Evolutionary conservation across 805 yeast species (phyloP).

Genomic region (Priceomyces castillae): DNA sequence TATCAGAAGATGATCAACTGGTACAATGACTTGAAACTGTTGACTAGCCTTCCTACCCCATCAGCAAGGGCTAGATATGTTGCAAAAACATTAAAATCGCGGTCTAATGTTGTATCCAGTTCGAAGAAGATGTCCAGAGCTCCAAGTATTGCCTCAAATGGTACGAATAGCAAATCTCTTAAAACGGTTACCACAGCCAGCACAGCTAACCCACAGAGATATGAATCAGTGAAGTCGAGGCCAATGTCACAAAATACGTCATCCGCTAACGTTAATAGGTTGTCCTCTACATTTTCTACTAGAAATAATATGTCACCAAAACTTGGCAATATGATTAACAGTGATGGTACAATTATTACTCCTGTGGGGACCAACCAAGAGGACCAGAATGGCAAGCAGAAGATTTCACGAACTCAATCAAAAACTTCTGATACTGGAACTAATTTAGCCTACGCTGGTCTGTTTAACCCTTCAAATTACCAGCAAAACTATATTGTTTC

Average conservation of each 20-base stretch:
- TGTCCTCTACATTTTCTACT: conserved; percentile 39
- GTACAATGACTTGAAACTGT: conserved; percentile 72
- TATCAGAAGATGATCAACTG: conserved; percentile 78
- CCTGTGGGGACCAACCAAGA: conserved; percentile 31
- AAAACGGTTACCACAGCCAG: conserved; percentile 12
- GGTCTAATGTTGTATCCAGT: background rate
- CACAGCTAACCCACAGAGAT: background rate
- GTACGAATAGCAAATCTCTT: conserved; percentile 15
- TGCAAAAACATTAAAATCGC: conserved; percentile 19
- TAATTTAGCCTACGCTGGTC: conserved; percentile 3
- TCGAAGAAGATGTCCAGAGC: conserved; percentile 15
- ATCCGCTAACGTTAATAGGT: conserved; percentile 14
- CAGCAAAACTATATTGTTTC: conserved; percentile 4
- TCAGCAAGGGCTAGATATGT: conserved; percentile 50
- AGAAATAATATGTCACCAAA: conserved; percentile 35
- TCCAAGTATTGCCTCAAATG: conserved; percentile 16
- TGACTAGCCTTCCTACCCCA: conserved; percentile 64
- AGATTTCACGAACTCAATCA: conserved; percentile 3
- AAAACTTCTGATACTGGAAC: conserved; percentile 6
- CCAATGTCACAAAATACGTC: conserved; percentile 24
- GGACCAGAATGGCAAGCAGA: background rate
- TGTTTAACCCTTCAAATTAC: conserved; percentile 5
- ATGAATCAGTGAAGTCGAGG: conserved; percentile 12
- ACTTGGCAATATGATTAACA: conserved; percentile 40
- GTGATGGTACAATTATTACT: conserved; percentile 45